Conservation (phyloP, 805 yeast genomes). For the Candida ulmi region DNA sequence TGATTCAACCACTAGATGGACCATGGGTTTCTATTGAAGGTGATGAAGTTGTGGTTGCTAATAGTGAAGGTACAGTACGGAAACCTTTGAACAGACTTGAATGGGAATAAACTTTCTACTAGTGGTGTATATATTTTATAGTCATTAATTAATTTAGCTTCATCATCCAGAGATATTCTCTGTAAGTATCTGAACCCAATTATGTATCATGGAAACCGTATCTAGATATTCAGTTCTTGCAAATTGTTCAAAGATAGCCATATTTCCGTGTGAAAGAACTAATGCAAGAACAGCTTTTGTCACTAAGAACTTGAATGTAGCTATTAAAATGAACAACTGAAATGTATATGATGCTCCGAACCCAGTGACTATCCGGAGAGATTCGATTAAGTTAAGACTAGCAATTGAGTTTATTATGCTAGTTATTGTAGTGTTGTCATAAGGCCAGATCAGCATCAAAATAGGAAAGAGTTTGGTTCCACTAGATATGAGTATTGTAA, state of each 20-base stretch:
- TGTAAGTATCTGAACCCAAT: too few species aligned
- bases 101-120: slow-evolving; percentile 37
- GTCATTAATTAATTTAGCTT: too few species aligned
- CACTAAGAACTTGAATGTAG: slow-evolving; percentile 5
- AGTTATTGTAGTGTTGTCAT: slow-evolving; percentile 70
- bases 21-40: slow-evolving; percentile 77
- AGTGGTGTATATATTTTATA: too few species aligned
- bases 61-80: slow-evolving; percentile 33
- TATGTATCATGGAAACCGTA: neutral
- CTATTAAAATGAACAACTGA: slow-evolving; percentile 7
- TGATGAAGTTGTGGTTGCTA: slow-evolving; percentile 43
- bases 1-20: slow-evolving; percentile 69
- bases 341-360: slow-evolving; percentile 12
- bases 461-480: slow-evolving; percentile 84
- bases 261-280: slow-evolving; percentile 9
- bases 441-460: slow-evolving; percentile 94
- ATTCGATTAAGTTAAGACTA: slow-evolving; percentile 59
- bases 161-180: too few species aligned
- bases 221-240: neutral
- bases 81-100: slow-evolving; percentile 32
- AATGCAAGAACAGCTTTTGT: slow-evolving; percentile 13
- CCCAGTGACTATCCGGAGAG: slow-evolving; percentile 42
- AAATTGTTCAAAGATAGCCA: neutral
- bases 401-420: slow-evolving; percentile 56
- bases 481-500: slow-evolving; percentile 70